A percentile compares a stretch with the other conserved stretches of the same genome.
phyloP scores from a whole-genome alignment of 768 basidiomycete species.

The Galerina sulciceps region DNA sequence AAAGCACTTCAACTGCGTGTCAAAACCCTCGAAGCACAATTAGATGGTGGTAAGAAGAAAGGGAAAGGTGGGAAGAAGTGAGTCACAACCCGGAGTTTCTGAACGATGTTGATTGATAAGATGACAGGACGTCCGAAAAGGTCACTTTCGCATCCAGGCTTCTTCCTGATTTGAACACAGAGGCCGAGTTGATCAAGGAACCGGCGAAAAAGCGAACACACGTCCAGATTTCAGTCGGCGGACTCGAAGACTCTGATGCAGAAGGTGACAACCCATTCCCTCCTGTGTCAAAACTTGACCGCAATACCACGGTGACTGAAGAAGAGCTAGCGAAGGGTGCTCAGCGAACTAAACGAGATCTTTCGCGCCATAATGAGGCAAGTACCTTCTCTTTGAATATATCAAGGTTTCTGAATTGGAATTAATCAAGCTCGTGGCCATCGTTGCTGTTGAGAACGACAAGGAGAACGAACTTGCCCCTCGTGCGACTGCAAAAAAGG shows the following conservation, averaged over 20 bases:
- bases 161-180: conserved; percentile 13
- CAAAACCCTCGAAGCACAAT: conserved; percentile 1
- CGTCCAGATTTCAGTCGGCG: conserved; percentile 7
- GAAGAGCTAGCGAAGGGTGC: not conserved
- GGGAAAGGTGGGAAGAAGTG: conserved; percentile 17
- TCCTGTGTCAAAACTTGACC: not conserved
- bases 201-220: conserved; percentile 1
- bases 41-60: conserved; percentile 9
- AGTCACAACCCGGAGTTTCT: conserved; percentile 2
- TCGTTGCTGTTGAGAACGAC: too few relatives aligned
- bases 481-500: too few relatives aligned
- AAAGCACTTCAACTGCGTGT: conserved; percentile 1
- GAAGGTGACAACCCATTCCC: conserved; percentile 12
- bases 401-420: not conserved
- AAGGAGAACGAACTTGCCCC: too few relatives aligned
- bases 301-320: not conserved
- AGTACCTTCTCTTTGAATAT: not conserved
- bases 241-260: conserved; percentile 16
- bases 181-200: not conserved
- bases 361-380: not conserved
- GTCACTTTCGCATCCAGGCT: conserved; percentile 16
- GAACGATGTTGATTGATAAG: conserved; percentile 2
- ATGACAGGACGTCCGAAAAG: conserved; percentile 5
- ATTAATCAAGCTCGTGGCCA: not conserved
- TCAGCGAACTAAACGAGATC: not conserved